phyloP scores from a whole-genome alignment of 202 grass and related monocot genomes.

The Carex sylvatica region DNA sequence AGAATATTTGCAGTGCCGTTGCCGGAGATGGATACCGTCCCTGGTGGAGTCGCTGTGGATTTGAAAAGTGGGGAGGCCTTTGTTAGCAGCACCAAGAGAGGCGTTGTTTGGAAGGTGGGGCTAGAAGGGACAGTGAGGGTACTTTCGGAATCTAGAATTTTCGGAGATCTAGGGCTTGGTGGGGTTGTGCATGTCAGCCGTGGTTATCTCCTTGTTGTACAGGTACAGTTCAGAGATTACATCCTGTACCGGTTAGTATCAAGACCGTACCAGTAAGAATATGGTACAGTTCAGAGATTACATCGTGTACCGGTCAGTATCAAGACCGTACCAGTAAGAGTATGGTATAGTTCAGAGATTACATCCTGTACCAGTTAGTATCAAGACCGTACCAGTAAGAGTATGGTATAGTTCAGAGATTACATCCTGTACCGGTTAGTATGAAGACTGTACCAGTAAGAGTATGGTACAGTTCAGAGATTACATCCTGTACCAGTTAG shows the following conservation, averaged over 20 bases:
- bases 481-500: not conserved
- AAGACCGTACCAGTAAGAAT: not conserved
- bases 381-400: not conserved
- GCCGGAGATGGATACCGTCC: constrained; percentile 29
- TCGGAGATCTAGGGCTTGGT: constrained; percentile 41
- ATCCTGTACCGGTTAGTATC: not conserved
- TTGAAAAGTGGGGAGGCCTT: constrained; percentile 47
- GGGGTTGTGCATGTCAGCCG: constrained; percentile 51
- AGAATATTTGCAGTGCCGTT: constrained; percentile 47
- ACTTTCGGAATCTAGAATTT: constrained; percentile 42
- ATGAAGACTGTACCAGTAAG: not conserved
- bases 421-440: not conserved
- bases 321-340: not conserved
- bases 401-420: not conserved
- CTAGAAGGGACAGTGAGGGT: constrained; percentile 29
- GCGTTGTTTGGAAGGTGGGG: constrained; percentile 51
- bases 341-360: not conserved
- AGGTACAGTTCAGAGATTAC: constrained; percentile 7
- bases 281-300: not conserved
- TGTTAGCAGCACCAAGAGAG: constrained; percentile 46
- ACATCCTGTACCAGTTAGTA: not conserved
- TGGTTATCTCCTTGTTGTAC: constrained; percentile 53
- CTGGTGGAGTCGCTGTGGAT: constrained; percentile 64
- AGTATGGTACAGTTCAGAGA: not conserved
- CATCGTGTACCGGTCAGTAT: not conserved